phyloP scores from a whole-genome alignment of 345 rosid species.

The Cardamine occulta region DNA sequence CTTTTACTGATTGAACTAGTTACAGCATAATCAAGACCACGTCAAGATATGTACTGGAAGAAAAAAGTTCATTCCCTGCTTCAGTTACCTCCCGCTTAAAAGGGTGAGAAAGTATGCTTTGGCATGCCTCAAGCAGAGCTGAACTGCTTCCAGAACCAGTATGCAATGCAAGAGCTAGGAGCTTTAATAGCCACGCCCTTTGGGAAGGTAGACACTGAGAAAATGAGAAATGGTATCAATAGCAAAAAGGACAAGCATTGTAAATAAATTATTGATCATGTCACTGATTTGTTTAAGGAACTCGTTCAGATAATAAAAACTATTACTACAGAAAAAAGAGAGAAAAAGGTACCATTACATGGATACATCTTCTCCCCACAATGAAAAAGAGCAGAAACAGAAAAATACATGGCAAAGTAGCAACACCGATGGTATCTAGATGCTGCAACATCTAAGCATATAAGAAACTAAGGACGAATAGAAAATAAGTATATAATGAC shows the following conservation, averaged over 20 bases:
- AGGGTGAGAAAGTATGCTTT: slow-evolving; percentile 75
- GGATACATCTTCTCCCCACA: no score
- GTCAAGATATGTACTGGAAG: no score
- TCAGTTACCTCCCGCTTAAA: slow-evolving; percentile 64
- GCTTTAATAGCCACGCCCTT: slow-evolving; percentile 98
- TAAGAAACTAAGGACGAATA: slow-evolving; percentile 16
- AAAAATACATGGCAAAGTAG: slow-evolving; percentile 44
- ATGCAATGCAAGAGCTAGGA: slow-evolving; percentile 85
- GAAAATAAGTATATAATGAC: background rate
- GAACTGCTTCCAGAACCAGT: slow-evolving; percentile 63
- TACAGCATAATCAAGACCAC: slow-evolving; percentile 56
- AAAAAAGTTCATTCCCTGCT: slow-evolving; percentile 45
- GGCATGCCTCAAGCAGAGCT: slow-evolving; percentile 71
- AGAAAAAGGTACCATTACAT: background rate
- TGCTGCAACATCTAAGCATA: slow-evolving; percentile 55
- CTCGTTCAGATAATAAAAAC: slow-evolving; percentile 2
- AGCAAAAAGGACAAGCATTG: slow-evolving; percentile 12
- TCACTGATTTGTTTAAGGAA: slow-evolving; percentile 10
- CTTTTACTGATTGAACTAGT: slow-evolving; percentile 65
- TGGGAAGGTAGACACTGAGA: slow-evolving; percentile 38
- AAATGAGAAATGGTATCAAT: slow-evolving; percentile 20
- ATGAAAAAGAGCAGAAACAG: no score
- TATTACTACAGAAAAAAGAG: background rate
- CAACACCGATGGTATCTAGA: slow-evolving; percentile 80
- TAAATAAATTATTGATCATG: slow-evolving; percentile 10